Evolutionary conservation across 305 asterid species (phyloP).

Genomic region (Caryopteris hybrid): DNA sequence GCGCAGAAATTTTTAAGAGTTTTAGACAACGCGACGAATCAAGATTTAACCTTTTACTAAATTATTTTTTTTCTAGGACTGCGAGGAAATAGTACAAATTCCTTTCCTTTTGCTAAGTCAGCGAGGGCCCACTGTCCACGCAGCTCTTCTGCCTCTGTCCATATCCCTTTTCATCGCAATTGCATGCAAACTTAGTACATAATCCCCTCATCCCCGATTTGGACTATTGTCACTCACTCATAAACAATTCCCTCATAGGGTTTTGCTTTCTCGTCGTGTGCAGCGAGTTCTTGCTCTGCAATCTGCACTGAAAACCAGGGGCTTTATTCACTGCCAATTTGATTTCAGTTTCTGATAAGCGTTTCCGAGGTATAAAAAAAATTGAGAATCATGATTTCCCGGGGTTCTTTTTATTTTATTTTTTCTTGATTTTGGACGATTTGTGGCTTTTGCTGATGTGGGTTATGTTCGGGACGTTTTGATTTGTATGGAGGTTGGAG

Average conservation of each 20-base stretch:
- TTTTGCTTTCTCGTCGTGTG: slow-evolving; percentile 11
- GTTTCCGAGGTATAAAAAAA: slow-evolving; percentile 22
- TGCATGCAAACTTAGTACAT: slow-evolving; percentile 26
- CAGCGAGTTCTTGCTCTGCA: neutral
- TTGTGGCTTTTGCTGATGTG: slow-evolving; percentile 21
- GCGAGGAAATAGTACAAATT: slow-evolving; percentile 16
- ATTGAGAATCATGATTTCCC: neutral
- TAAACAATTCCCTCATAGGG: slow-evolving; percentile 12
- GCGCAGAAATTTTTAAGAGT: neutral
- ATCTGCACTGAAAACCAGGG: slow-evolving; percentile 29
- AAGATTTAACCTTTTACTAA: neutral
- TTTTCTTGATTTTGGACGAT: slow-evolving; percentile 1
- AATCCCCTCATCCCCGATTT: slow-evolving; percentile 16
- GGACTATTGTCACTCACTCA: slow-evolving; percentile 14
- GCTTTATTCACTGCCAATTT: slow-evolving; percentile 7
- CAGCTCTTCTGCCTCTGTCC: slow-evolving; percentile 9
- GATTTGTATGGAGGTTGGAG: slow-evolving; percentile 5
- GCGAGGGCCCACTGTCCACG: slow-evolving; percentile 31
- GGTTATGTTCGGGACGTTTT: slow-evolving; percentile 6
- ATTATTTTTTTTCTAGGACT: neutral
- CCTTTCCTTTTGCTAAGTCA: slow-evolving; percentile 26
- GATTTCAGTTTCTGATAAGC: slow-evolving; percentile 10
- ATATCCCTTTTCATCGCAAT: slow-evolving; percentile 10
- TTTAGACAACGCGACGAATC: slow-evolving; percentile 1
- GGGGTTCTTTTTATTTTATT: neutral